phyloP scores from a whole-genome alignment of 1,284 basidiomycete species.

The Macrocystidia cucumis region DNA sequence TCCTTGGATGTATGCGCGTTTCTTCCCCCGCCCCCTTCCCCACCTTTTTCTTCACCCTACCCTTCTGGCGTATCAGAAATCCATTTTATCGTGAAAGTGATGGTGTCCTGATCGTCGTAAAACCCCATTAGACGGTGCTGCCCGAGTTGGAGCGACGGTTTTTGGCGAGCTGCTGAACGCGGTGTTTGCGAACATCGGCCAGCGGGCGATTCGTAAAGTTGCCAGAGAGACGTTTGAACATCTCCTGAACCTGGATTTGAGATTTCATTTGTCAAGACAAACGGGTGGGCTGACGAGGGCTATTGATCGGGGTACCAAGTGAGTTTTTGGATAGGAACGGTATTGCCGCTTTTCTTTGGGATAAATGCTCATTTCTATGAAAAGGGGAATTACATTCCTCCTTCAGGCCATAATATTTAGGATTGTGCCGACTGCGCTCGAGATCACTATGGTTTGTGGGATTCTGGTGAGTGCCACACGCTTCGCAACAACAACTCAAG shows the following conservation, averaged over 20 bases:
- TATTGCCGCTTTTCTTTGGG: background rate
- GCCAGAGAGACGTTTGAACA: slow-evolving; percentile 93
- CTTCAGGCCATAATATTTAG: slow-evolving; percentile 93
- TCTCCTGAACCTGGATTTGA: slow-evolving; percentile 84
- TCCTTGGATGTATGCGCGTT: slow-evolving; percentile 87
- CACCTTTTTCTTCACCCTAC: too few relatives aligned
- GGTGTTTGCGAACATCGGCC: slow-evolving; percentile 94
- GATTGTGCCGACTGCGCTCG: slow-evolving; percentile 91
- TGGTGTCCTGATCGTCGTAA: too few relatives aligned
- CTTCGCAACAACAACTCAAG: background rate
- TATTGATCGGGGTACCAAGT: slow-evolving; percentile 98
- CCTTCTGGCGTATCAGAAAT: background rate
- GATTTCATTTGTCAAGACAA: slow-evolving; percentile 90
- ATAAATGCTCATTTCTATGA: background rate
- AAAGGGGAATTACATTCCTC: slow-evolving; percentile 93
- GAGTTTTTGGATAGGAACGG: slow-evolving; percentile 6
- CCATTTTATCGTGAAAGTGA: background rate
- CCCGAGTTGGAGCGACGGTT: slow-evolving; percentile 83
- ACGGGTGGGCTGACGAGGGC: slow-evolving; percentile 95
- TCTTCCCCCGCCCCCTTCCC: too few relatives aligned
- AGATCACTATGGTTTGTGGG: slow-evolving; percentile 95
- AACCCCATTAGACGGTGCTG: slow-evolving; percentile 92
- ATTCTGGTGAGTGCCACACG: slow-evolving; percentile 62
- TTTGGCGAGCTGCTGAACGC: slow-evolving; percentile 94
- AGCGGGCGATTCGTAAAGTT: slow-evolving; percentile 89